Percentiles rank a stretch among this genome's conserved stretches.
Evolutionary conservation across 768 basidiomycete species (phyloP).

Genomic region (Boletus rubropictus): DNA sequence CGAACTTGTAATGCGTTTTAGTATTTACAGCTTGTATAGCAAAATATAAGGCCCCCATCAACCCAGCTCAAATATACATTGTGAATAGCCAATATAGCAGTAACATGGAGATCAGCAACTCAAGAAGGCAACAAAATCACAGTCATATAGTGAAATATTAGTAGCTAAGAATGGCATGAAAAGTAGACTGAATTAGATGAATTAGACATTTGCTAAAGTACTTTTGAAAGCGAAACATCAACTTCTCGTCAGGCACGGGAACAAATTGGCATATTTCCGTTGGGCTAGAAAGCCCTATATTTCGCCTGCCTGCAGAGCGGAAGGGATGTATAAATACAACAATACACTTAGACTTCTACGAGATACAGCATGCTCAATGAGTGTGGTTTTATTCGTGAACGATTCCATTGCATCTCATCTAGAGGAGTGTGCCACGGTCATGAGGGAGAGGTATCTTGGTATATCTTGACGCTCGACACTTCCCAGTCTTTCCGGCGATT

Average conservation of each 20-base stretch:
- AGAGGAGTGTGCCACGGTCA: constrained; percentile 3
- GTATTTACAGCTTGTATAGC: too few relatives aligned
- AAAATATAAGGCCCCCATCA: too few relatives aligned
- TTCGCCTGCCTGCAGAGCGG: neutral
- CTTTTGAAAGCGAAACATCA: neutral
- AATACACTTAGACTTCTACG: constrained; percentile 20
- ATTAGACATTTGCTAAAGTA: too few relatives aligned
- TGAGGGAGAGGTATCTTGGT: constrained; percentile 39
- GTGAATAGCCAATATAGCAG: too few relatives aligned
- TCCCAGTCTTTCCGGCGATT: constrained; percentile 64
- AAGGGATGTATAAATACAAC: constrained; percentile 10
- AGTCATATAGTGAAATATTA: too few relatives aligned
- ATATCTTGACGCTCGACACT: constrained; percentile 69
- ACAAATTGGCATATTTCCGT: neutral
- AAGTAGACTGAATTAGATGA: too few relatives aligned
- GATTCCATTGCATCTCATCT: constrained; percentile 6
- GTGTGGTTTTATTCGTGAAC: constrained; percentile 12
- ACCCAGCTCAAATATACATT: too few relatives aligned
- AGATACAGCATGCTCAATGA: constrained; percentile 13
- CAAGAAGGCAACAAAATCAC: too few relatives aligned
- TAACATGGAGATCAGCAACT: too few relatives aligned
- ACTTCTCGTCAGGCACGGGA: neutral
- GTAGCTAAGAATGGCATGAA: too few relatives aligned
- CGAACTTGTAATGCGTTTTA: too few relatives aligned
- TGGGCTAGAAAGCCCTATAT: neutral